Evolutionary conservation across 2,329 filamentous ascomycete species (phyloP).

Genomic region (Talaromyces sp.): DNA sequence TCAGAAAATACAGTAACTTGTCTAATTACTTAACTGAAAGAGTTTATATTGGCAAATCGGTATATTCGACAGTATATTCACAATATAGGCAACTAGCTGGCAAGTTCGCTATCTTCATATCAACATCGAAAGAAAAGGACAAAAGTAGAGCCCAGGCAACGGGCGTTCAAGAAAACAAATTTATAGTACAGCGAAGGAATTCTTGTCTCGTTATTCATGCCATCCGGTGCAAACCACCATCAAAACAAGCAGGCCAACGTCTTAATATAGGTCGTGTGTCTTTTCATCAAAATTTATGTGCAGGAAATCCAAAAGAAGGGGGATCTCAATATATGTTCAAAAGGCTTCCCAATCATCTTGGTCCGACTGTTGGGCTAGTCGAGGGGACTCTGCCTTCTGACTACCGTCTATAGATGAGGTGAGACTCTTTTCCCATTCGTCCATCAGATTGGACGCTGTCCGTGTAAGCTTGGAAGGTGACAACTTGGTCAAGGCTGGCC

Average conservation of each 20-base stretch:
- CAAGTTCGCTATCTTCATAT: not conserved
- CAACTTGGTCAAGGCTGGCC: conserved; percentile 67
- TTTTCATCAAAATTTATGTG: conserved; percentile 4
- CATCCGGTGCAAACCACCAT: conserved; percentile 7
- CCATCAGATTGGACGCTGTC: conserved; percentile 81
- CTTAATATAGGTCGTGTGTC: not conserved
- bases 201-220: conserved; percentile 11
- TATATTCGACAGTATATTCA: not conserved
- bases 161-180: not conserved
- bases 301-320: conserved; percentile 2
- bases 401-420: conserved; percentile 41
- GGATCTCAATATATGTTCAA: not conserved
- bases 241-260: conserved; percentile 1
- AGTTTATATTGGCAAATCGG: not conserved
- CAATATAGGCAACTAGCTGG: not conserved
- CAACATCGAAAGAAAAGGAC: not conserved
- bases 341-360: conserved; percentile 13
- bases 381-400: not conserved
- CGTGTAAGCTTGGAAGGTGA: conserved; percentile 73
- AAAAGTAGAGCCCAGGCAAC: not conserved
- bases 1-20: not conserved
- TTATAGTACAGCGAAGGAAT: not conserved
- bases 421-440: conserved; percentile 82
- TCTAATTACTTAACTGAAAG: not conserved
- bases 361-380: conserved; percentile 4